These are phyloP conservation scores for Plasmopara halstedii DNA, from an alignment of 352 stramenopile genomes.

Conservation along the genomic window DNA sequence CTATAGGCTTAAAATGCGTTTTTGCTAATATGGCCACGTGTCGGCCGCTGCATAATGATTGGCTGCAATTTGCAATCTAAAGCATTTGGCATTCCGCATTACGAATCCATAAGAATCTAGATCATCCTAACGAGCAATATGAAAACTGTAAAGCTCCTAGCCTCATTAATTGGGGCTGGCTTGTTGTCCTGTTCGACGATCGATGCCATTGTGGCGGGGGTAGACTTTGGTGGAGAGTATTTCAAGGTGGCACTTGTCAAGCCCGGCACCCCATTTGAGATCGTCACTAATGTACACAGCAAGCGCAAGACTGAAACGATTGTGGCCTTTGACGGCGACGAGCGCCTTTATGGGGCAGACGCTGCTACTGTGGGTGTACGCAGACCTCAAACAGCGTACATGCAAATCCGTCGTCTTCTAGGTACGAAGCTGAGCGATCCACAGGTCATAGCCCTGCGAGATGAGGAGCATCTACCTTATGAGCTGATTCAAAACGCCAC, in stretches of 20 bases:
- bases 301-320: slow-evolving; percentile 97
- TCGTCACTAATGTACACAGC: slow-evolving; percentile 97
- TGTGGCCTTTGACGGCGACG: slow-evolving; percentile 87
- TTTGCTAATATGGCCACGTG: slow-evolving; percentile 18
- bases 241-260: slow-evolving; percentile 85
- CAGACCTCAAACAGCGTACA: slow-evolving; percentile 88
- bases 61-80: neutral
- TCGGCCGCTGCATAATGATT: slow-evolving; percentile 7
- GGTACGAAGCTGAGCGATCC: slow-evolving; percentile 80
- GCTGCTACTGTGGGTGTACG: slow-evolving; percentile 86
- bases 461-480: slow-evolving; percentile 76
- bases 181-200: slow-evolving; percentile 26
- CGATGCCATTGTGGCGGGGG: slow-evolving; percentile 61
- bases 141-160: slow-evolving; percentile 23
- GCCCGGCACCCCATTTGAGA: slow-evolving; percentile 93
- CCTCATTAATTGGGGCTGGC: slow-evolving; percentile 25
- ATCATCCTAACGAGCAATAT: slow-evolving; percentile 17
- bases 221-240: slow-evolving; percentile 94
- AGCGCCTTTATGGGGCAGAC: slow-evolving; percentile 94
- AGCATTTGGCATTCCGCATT: slow-evolving; percentile 23
- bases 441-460: slow-evolving; percentile 40
- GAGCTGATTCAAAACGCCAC: slow-evolving; percentile 73
- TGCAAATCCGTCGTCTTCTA: slow-evolving; percentile 86
- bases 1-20: slow-evolving; percentile 9
- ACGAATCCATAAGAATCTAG: slow-evolving; percentile 7